Evolutionary conservation across 2,329 filamentous ascomycete genomes (phyloP).

Genomic region (Penicillium corylophilum): DNA sequence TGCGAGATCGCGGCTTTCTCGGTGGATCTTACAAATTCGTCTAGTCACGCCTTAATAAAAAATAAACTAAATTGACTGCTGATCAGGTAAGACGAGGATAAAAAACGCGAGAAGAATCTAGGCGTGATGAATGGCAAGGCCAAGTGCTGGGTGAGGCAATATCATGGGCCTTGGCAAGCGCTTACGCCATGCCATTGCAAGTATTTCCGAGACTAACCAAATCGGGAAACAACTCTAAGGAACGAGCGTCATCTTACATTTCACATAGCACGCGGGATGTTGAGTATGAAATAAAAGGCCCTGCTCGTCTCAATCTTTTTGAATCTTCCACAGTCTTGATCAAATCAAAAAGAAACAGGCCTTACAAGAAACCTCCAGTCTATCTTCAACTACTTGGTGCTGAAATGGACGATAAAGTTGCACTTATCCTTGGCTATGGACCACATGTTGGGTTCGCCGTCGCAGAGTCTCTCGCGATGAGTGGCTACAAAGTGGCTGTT

Average conservation of each 20-base stretch:
- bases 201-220: neutral
- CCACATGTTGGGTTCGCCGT: neutral
- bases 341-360: too few species aligned
- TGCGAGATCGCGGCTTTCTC: neutral
- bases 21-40: neutral
- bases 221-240: too few species aligned
- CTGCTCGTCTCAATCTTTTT: too few species aligned
- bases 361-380: too few species aligned
- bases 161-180: neutral
- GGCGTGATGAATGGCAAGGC: neutral
- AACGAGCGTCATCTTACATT: too few species aligned
- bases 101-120: neutral
- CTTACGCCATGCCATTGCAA: neutral
- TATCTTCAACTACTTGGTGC: too few species aligned
- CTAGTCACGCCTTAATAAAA: too few species aligned
- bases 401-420: neutral
- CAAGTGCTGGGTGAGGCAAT: neutral
- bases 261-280: too few species aligned
- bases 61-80: too few species aligned
- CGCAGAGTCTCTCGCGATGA: neutral
- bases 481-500: neutral
- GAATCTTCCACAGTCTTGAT: too few species aligned
- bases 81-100: neutral
- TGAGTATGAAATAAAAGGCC: too few species aligned
- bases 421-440: neutral